A percentile compares a stretch with the other conserved stretches of the same genome.
These are phyloP conservation scores for Polychaeton citri DNA, from an alignment of 2,329 filamentous ascomycete species.

Conservation along the genomic window DNA sequence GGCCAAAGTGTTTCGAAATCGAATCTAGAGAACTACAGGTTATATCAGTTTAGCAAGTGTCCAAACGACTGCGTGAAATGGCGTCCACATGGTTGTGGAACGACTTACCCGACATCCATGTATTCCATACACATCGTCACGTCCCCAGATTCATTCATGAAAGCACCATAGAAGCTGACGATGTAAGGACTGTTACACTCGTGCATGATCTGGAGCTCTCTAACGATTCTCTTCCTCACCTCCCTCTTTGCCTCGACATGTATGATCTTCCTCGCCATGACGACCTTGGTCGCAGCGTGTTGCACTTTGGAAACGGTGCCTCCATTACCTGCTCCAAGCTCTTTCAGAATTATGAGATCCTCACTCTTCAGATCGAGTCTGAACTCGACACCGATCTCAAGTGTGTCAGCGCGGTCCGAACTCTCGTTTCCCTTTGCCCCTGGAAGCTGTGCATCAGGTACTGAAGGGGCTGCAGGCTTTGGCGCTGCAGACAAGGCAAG, in stretches of 20 bases:
- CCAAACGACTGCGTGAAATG: not conserved
- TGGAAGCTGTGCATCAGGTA: slow-evolving; percentile 52
- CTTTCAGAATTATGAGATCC: slow-evolving; percentile 84
- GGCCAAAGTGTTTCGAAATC: slow-evolving; percentile 88
- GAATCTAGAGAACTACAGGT: slow-evolving; percentile 67
- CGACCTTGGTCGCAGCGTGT: slow-evolving; percentile 84
- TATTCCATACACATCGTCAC: slow-evolving; percentile 99
- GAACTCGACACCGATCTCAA: slow-evolving; percentile 97
- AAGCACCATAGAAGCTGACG: slow-evolving; percentile 94
- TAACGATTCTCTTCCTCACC: slow-evolving; percentile 89
- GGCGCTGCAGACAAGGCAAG: slow-evolving; percentile 73
- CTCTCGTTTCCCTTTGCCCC: slow-evolving; percentile 46
- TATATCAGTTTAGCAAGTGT: slow-evolving; percentile 4
- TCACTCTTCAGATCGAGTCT: slow-evolving; percentile 83
- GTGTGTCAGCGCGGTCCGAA: slow-evolving; percentile 48
- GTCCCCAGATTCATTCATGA: slow-evolving; percentile 90
- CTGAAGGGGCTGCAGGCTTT: slow-evolving; percentile 56
- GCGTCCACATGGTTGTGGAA: not conserved
- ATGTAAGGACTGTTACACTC: slow-evolving; percentile 95
- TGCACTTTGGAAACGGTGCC: slow-evolving; percentile 97
- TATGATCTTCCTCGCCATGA: slow-evolving; percentile 99
- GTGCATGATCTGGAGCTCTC: slow-evolving; percentile 96
- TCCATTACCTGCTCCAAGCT: slow-evolving; percentile 89
- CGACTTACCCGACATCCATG: slow-evolving; percentile 87
- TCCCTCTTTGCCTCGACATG: slow-evolving; percentile 97